Evolutionary conservation across 352 stramenopile genomes (phyloP).

Genomic region (Nothophytophthora sp.): DNA sequence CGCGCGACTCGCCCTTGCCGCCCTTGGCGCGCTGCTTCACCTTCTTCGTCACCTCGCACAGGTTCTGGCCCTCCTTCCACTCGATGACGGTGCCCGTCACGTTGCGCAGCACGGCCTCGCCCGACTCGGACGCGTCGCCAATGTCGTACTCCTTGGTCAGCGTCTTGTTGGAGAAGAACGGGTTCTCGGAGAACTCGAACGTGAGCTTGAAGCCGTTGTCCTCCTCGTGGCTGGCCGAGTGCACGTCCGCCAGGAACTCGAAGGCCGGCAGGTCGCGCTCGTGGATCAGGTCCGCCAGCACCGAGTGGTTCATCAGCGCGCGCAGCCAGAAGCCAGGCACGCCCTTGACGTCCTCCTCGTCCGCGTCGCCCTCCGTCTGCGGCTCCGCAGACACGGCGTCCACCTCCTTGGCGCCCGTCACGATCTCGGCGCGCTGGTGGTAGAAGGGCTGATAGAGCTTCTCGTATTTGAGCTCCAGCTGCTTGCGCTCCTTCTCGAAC

Average conservation of each 20-base stretch:
- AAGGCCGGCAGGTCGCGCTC: slow-evolving; percentile 81
- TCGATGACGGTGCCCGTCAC: slow-evolving; percentile 73
- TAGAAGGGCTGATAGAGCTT: slow-evolving; percentile 89
- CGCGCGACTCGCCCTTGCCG: slow-evolving; percentile 70
- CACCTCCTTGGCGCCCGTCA: slow-evolving; percentile 78
- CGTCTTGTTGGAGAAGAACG: slow-evolving; percentile 77
- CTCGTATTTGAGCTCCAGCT: slow-evolving; percentile 87
- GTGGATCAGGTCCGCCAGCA: slow-evolving; percentile 76
- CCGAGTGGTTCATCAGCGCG: slow-evolving; percentile 86
- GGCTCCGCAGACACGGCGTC: slow-evolving; percentile 54
- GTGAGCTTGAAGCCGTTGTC: slow-evolving; percentile 89
- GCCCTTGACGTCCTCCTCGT: slow-evolving; percentile 65
- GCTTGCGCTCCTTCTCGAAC: slow-evolving; percentile 86
- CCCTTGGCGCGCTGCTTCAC: slow-evolving; percentile 87
- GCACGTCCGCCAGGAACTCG: slow-evolving; percentile 76
- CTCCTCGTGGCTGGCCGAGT: slow-evolving; percentile 73
- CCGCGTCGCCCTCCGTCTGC: slow-evolving; percentile 30
- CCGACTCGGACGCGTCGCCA: slow-evolving; percentile 75
- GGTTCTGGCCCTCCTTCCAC: slow-evolving; percentile 84
- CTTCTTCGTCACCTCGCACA: slow-evolving; percentile 87
- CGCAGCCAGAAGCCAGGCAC: slow-evolving; percentile 87
- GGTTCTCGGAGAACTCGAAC: slow-evolving; percentile 81
- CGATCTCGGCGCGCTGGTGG: slow-evolving; percentile 67
- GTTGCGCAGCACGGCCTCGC: slow-evolving; percentile 81
- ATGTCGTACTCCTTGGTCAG: slow-evolving; percentile 89